Conservation (phyloP, 176 grass and related monocot species). For the Juncus effusus region DNA sequence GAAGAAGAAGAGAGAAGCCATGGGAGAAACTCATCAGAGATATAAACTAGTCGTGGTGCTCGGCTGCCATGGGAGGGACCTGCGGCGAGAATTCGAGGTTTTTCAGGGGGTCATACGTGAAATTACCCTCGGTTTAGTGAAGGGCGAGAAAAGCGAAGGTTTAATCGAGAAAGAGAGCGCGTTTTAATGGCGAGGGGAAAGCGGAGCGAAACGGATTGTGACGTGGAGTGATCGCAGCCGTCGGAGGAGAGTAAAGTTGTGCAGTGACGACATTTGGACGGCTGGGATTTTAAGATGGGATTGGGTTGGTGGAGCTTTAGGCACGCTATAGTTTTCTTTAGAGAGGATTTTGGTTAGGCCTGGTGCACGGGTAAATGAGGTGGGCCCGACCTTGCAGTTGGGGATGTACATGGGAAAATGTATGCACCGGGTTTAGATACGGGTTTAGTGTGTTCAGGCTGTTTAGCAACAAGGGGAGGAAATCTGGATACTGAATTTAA, state of each 20-base stretch:
- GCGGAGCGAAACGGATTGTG: conserved; percentile 27
- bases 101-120: conserved; percentile 14
- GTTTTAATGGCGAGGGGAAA: conserved; percentile 36
- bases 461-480: conserved; percentile 5
- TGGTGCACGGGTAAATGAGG: neutral
- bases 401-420: neutral
- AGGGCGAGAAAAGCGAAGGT: conserved; percentile 10
- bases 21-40: conserved; percentile 76
- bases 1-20: conserved; percentile 36
- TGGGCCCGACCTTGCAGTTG: neutral
- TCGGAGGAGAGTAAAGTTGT: neutral
- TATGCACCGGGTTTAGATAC: neutral
- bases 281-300: neutral
- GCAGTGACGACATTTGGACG: conserved; percentile 3
- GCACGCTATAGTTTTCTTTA: neutral
- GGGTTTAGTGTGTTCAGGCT: neutral
- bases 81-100: conserved; percentile 10
- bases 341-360: neutral
- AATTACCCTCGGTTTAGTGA: neutral
- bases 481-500: neutral
- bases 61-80: neutral
- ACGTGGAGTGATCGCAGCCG: neutral
- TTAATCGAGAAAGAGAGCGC: neutral
- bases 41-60: conserved; percentile 14
- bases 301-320: conserved; percentile 14